A percentile compares a stretch with the other conserved stretches of the same genome.
These are phyloP conservation scores for Kwoniella heveanensis DNA, from an alignment of 768 basidiomycete genomes.

Conservation along the genomic window DNA sequence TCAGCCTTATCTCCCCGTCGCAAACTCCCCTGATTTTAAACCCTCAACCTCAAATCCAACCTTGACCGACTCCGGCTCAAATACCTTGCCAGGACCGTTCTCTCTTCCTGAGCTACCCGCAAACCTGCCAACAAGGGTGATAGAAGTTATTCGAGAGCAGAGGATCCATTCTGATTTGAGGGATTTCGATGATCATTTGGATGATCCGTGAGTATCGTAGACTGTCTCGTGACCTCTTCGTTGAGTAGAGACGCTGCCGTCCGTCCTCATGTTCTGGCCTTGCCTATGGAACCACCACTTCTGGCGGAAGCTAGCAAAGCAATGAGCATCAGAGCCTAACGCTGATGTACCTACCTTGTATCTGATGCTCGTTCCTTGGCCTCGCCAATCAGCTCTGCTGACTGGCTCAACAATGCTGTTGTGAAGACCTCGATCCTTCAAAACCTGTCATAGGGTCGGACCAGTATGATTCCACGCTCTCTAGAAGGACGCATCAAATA, in stretches of 20 bases:
- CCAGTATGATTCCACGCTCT: too few species aligned
- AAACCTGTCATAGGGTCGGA: constrained; percentile 2
- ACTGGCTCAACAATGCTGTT: constrained; percentile 15
- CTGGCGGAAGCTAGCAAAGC: too few species aligned
- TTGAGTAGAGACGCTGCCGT: too few species aligned
- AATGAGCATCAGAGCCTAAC: too few species aligned
- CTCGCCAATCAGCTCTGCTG: constrained; percentile 14
- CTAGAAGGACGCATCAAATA: too few species aligned
- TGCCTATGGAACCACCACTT: too few species aligned
- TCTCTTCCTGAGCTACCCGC: not conserved
- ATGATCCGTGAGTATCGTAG: constrained; percentile 36
- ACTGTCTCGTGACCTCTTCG: too few species aligned
- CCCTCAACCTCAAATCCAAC: too few species aligned
- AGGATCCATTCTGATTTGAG: constrained; percentile 27
- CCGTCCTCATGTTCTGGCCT: too few species aligned
- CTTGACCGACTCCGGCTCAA: not conserved
- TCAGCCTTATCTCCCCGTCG: constrained; percentile 18
- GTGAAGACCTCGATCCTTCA: constrained; percentile 3
- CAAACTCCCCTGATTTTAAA: constrained; percentile 14
- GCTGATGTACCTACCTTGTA: too few species aligned
- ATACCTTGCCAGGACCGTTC: constrained; percentile 3
- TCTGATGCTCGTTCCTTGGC: too few species aligned
- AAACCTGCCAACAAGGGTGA: constrained; percentile 4
- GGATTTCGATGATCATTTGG: constrained; percentile 45
- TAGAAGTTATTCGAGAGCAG: constrained; percentile 21